Evolutionary conservation across 148 eudicot genomes (phyloP).

Genomic region (Spergularia bocconei): DNA sequence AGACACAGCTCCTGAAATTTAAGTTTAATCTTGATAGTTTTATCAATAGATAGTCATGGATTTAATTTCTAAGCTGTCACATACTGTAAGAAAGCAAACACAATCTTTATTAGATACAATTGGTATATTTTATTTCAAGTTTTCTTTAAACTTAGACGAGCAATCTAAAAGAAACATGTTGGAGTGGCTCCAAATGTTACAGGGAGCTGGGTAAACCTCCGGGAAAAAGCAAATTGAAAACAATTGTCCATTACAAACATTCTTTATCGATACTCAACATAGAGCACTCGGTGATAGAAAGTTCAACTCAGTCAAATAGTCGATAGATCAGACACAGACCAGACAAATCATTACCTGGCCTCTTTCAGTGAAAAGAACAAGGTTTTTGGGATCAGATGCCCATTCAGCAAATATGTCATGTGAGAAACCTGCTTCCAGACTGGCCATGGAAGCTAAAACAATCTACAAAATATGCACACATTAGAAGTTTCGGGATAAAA

Average conservation of each 20-base stretch:
- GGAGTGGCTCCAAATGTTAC: neutral
- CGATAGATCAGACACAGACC: slow-evolving; percentile 1
- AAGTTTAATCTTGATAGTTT: neutral
- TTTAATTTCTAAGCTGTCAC: neutral
- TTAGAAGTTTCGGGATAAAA: neutral
- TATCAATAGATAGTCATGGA: neutral
- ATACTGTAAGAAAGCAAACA: slow-evolving; percentile 1
- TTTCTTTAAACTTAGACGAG: neutral
- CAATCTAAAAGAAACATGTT: neutral
- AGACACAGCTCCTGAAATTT: neutral
- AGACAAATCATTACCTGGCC: slow-evolving; percentile 66
- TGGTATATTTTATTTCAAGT: neutral
- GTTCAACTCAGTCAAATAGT: neutral
- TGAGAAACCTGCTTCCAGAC: slow-evolving; percentile 92
- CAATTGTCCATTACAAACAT: neutral
- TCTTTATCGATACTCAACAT: neutral
- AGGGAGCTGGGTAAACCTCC: neutral
- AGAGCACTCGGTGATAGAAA: slow-evolving; percentile 5
- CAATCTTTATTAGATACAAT: neutral
- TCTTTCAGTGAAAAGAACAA: slow-evolving; percentile 93
- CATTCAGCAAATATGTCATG: slow-evolving; percentile 95
- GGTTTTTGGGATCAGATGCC: slow-evolving; percentile 90
- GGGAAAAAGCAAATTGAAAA: neutral
- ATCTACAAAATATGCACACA: slow-evolving; percentile 43
- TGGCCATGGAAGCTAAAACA: slow-evolving; percentile 95